A percentile compares a stretch with the other conserved stretches of the same genome.
Evolutionary conservation across 78 protist species (phyloP).

Genomic region (Dictyostelium firmibasis): DNA sequence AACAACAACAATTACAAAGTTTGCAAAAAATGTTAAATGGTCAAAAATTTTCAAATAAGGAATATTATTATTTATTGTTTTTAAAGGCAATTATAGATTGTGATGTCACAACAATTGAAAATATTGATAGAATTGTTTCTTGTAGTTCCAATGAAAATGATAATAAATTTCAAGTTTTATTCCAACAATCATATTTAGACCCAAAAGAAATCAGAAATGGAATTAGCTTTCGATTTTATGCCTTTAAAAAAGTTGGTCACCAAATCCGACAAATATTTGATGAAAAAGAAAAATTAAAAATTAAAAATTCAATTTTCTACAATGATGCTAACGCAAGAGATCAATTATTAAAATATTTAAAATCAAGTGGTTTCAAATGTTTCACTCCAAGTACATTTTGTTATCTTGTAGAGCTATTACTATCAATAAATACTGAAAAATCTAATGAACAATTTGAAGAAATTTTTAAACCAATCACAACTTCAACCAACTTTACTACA

Average conservation of each 20-base stretch:
- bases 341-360: not conserved
- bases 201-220: not conserved
- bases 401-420: not conserved
- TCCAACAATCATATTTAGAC: not conserved
- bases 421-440: not conserved
- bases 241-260: not conserved
- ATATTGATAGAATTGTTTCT: not conserved
- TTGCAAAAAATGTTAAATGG: not conserved
- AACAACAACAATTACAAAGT: too few relatives aligned
- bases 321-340: not conserved
- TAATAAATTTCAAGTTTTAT: not conserved
- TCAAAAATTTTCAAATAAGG: not conserved
- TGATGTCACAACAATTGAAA: not conserved
- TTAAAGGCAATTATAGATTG: not conserved
- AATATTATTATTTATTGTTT: not conserved
- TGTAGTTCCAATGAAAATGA: not conserved
- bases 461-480: not conserved
- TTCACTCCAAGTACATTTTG: not conserved
- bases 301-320: not conserved
- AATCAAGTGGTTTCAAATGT: not conserved
- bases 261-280: not conserved
- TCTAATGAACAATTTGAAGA: not conserved
- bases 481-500: not conserved
- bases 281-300: not conserved
- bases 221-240: not conserved